Base-by-base conservation (phyloP, 176 grass and related monocot species). In the Avena sativa region DNA sequence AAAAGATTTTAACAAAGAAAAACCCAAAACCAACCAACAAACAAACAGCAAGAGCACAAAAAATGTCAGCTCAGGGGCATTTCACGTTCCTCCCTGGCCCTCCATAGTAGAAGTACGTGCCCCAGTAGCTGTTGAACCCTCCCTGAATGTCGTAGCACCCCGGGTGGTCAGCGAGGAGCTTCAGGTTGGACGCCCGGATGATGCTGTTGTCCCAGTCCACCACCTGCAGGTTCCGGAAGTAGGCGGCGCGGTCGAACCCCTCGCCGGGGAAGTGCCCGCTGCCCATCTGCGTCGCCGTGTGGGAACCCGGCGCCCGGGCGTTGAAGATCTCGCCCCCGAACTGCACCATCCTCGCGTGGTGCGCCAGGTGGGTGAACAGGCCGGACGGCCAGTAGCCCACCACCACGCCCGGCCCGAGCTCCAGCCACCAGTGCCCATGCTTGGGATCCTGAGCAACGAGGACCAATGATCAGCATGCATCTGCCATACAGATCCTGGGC, bases 171-270 rank as follows among this genome's bases (percentile, higher is more conserved):
- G 95, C 93, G 8, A 98, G 89, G 12, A 98, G 78, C 48, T 90
- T 92, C 23, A 95, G 88, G 86, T 78, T 89, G 4, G 86, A 68
- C 5, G 85, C 83, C 1, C 91, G 91, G 84, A 98, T 91, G 70
- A 98, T 82, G 83, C 85, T 93, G 80, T 95, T 98, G 76, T 98
- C 95, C 91, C 93, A 95, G 85, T 95, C 95, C 61, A 98, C 95
- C 25, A 95, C 89, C 82, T 98, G 89, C 71, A 98, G 83, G 80
- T 90, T 95, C 17, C 91, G 89, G 63, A 95, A 93, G 79, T 95
- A 98, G 55, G 95, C 92, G 15, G 95, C 91, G 65, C 87, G 92
- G 88, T 89, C 72, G 79, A 93, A 95, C 1, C 89, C 91, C 79
- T 95, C 95, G 25, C 83, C 7, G 12, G 95, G 76, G 82, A 93